A percentile compares a stretch with the other conserved stretches of the same genome.
These are phyloP conservation scores for Ormosia semicastrata DNA, from an alignment of 306 rosid genomes.

Conservation along the genomic window DNA sequence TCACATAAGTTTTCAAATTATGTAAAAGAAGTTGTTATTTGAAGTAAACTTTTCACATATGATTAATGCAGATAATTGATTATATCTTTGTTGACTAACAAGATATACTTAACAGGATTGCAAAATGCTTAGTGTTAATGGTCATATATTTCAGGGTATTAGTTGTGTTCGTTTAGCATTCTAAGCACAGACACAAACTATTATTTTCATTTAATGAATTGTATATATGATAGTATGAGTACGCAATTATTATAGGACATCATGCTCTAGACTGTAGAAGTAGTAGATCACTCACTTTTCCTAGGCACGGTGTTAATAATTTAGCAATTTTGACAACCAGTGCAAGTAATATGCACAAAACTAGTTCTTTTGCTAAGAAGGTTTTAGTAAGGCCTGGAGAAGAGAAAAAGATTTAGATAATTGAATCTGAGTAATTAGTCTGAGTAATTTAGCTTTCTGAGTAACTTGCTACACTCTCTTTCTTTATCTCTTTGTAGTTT, in stretches of 20 bases:
- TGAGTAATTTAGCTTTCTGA: not conserved
- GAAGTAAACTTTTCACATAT: not conserved
- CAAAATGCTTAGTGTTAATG: not conserved
- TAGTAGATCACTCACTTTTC: no score
- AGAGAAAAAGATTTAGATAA: not conserved
- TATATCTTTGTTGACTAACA: not conserved
- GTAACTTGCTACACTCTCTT: conserved; percentile 14
- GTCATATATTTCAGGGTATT: not conserved
- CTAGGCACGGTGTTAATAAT: no score
- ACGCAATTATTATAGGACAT: no score
- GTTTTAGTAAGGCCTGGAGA: not conserved
- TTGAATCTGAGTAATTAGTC: not conserved
- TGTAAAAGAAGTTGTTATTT: not conserved
- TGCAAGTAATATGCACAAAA: not conserved
- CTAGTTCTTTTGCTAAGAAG: not conserved
- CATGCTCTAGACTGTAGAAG: no score
- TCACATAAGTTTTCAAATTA: not conserved
- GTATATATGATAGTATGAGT: no score
- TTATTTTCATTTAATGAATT: no score
- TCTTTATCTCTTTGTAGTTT: no score
- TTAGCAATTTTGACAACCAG: no score
- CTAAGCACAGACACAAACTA: not conserved
- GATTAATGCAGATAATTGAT: not conserved
- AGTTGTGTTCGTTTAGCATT: not conserved
- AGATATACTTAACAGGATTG: not conserved